Percentiles rank a stretch among this genome's conserved stretches.
Evolutionary conservation across 179 eudicot species (phyloP).

Genomic region (Beta lomatogona): DNA sequence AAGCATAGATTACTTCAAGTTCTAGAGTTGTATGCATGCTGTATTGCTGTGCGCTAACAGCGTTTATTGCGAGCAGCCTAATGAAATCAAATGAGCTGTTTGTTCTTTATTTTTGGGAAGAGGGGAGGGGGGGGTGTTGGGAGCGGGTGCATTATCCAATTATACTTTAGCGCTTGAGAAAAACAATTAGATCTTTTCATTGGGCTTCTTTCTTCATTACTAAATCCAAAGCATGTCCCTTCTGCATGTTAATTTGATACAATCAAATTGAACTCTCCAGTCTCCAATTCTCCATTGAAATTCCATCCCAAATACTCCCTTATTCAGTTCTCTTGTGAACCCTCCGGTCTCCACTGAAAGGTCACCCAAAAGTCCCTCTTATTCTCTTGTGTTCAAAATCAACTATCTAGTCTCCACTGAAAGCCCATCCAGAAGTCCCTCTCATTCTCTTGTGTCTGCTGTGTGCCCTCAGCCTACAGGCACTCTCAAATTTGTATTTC

Average conservation of each 20-base stretch:
- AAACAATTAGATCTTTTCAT: too few species aligned
- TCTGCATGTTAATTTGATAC: not conserved
- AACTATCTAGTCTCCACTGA: not conserved
- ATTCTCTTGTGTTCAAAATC: not conserved
- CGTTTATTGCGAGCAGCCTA: not conserved
- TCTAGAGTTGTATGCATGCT: not conserved
- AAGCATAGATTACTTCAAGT: not conserved
- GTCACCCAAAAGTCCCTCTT: too few species aligned
- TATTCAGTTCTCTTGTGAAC: too few species aligned
- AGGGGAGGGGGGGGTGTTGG: too few species aligned
- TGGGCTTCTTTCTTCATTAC: not conserved
- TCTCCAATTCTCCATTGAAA: too few species aligned
- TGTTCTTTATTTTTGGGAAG: too few species aligned
- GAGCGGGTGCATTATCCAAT: too few species aligned
- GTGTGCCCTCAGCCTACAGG: too few species aligned
- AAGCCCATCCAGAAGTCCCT: not conserved
- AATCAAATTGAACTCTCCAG: not conserved
- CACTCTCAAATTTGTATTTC: too few species aligned
- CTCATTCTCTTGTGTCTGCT: not conserved
- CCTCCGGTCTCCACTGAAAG: too few species aligned
- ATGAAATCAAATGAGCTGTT: not conserved
- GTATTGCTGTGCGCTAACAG: not conserved
- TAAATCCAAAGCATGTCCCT: not conserved
- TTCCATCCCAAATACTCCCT: too few species aligned
- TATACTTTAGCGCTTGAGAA: too few species aligned